Evolutionary conservation across 2,329 filamentous ascomycete species (phyloP).

Genomic region (Curvularia verruculosa): DNA sequence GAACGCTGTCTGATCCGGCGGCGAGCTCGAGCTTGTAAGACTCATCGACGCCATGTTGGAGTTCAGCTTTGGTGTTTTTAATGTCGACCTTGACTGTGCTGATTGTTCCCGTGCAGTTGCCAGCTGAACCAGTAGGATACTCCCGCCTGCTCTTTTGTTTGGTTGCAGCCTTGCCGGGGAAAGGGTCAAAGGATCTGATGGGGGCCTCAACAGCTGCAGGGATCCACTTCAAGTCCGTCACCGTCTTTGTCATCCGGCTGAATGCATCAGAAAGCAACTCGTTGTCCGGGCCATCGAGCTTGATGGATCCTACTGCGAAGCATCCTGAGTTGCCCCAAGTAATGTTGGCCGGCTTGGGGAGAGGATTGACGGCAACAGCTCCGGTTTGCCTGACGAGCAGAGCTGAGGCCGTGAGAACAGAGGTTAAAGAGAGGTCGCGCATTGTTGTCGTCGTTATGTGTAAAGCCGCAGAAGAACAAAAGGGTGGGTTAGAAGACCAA

Average conservation of each 20-base stretch:
- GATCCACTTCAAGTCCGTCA: slow-evolving; percentile 60
- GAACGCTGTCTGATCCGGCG: slow-evolving; percentile 49
- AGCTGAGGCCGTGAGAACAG: slow-evolving; percentile 39
- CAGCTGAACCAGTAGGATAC: slow-evolving; percentile 3
- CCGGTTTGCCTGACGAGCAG: slow-evolving; percentile 48
- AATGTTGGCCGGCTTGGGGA: slow-evolving; percentile 61
- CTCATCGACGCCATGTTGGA: slow-evolving; percentile 64
- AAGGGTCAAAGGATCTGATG: slow-evolving; percentile 57
- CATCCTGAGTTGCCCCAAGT: slow-evolving; percentile 61
- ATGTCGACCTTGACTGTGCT: slow-evolving; percentile 56
- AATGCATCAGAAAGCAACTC: slow-evolving; percentile 55
- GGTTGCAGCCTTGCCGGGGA: slow-evolving; percentile 52
- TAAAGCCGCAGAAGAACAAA: slow-evolving; percentile 2
- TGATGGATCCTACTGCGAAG: slow-evolving; percentile 50
- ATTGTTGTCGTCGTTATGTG: slow-evolving; percentile 26
- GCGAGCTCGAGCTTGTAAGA: slow-evolving; percentile 60
- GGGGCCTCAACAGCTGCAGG: slow-evolving; percentile 61
- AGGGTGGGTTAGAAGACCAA: not conserved
- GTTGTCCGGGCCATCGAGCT: slow-evolving; percentile 47
- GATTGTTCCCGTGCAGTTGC: slow-evolving; percentile 45
- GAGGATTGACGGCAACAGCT: slow-evolving; percentile 60
- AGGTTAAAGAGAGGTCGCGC: slow-evolving; percentile 40
- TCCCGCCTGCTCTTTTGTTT: slow-evolving; percentile 33
- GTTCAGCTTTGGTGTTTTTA: slow-evolving; percentile 53
- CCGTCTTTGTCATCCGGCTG: slow-evolving; percentile 57